Evolutionary conservation across 139 green algal genomes (phyloP).

Genomic region (Gonium pectorale): DNA sequence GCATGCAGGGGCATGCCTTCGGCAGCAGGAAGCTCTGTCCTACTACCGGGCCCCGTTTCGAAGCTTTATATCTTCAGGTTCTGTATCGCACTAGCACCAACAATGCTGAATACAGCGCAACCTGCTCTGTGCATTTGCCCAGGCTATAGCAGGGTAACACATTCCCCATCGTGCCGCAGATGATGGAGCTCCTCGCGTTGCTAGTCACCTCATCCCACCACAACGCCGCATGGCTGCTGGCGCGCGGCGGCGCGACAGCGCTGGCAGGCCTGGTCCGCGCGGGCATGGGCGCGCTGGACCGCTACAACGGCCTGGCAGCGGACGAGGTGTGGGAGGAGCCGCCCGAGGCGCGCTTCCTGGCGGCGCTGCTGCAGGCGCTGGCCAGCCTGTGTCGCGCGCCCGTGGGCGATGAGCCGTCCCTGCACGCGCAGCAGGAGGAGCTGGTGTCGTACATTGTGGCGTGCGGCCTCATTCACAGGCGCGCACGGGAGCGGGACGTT

Average conservation of each 20-base stretch:
- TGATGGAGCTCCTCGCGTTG: slow-evolving; percentile 45
- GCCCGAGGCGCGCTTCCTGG: slow-evolving; percentile 35
- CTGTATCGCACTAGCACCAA: too few species aligned
- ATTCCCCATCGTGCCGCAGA: neutral
- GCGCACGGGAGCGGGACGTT: too few species aligned
- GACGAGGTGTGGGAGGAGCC: slow-evolving; percentile 50
- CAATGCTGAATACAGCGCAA: too few species aligned
- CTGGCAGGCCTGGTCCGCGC: slow-evolving; percentile 29
- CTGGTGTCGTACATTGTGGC: slow-evolving; percentile 60
- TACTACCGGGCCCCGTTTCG: too few species aligned
- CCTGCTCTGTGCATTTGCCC: too few species aligned
- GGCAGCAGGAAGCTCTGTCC: too few species aligned
- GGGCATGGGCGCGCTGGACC: slow-evolving; percentile 29
- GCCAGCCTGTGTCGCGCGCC: slow-evolving; percentile 24
- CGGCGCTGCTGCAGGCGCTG: slow-evolving; percentile 45
- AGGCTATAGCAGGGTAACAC: too few species aligned
- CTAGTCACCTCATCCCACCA: slow-evolving; percentile 47
- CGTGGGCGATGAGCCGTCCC: neutral
- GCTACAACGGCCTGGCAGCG: slow-evolving; percentile 41
- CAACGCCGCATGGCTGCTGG: slow-evolving; percentile 47
- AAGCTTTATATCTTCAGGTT: too few species aligned
- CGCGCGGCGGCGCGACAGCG: neutral
- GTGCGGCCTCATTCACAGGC: slow-evolving; percentile 60
- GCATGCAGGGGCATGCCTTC: too few species aligned
- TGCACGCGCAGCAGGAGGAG: slow-evolving; percentile 51